Conservation (phyloP, 208 protist genomes). For the Acanthamoeba sp. region DNA sequence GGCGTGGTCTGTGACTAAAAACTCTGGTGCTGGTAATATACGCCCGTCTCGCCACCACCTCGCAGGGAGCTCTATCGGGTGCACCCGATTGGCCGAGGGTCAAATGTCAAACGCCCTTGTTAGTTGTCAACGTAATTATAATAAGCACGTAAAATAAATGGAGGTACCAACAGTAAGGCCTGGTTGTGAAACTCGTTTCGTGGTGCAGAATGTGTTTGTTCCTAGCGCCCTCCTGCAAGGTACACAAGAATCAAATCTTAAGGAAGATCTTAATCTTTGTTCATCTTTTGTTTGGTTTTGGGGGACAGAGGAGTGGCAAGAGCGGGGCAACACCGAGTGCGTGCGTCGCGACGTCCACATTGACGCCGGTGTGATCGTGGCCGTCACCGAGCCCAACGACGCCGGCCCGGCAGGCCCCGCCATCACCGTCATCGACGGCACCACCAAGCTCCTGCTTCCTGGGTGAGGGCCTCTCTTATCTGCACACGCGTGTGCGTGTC, state of each 20-base stretch:
- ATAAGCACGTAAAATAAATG: too few species aligned
- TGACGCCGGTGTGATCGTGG: not conserved
- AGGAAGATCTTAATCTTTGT: not conserved
- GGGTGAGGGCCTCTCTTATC: not conserved
- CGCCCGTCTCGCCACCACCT: too few species aligned
- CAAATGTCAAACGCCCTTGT: too few species aligned
- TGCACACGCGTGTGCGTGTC: not conserved
- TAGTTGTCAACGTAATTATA: too few species aligned
- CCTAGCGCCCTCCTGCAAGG: constrained; percentile 4
- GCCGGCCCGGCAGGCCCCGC: not conserved
- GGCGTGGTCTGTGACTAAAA: too few species aligned
- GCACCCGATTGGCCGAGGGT: too few species aligned
- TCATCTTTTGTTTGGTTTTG: not conserved
- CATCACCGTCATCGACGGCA: not conserved
- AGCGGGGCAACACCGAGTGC: constrained; percentile 26
- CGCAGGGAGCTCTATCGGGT: too few species aligned
- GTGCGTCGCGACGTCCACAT: constrained; percentile 17
- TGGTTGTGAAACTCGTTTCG: too few species aligned
- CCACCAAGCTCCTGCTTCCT: constrained; percentile 16
- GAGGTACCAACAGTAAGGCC: too few species aligned
- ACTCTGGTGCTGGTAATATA: too few species aligned
- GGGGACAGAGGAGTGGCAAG: not conserved
- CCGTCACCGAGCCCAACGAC: not conserved
- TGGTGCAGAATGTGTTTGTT: constrained; percentile 12
- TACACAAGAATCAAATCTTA: not conserved